Percentiles rank a stretch among this genome's conserved stretches.
Evolutionary conservation across 768 basidiomycete species (phyloP).

Genomic region (Trametes gibbosa): DNA sequence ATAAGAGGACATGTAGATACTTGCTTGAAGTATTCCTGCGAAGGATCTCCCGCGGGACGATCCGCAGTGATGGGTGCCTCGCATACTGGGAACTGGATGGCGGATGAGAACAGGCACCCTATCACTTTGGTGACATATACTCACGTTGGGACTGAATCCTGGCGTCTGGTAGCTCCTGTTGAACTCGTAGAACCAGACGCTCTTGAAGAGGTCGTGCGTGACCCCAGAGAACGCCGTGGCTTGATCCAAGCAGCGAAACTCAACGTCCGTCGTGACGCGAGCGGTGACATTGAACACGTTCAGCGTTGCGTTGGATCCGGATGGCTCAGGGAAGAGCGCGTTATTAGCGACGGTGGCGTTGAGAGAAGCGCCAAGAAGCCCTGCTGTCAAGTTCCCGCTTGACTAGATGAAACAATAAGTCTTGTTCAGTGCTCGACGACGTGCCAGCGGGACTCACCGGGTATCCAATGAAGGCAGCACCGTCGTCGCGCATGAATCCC

Average conservation of each 20-base stretch:
- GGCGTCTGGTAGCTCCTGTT: slow-evolving; percentile 41
- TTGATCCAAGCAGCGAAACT: slow-evolving; percentile 50
- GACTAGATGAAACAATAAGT: slow-evolving; percentile 10
- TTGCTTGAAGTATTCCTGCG: slow-evolving; percentile 45
- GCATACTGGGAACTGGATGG: slow-evolving; percentile 35
- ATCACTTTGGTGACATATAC: too few relatives aligned
- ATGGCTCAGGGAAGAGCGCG: slow-evolving; percentile 41
- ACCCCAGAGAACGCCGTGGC: slow-evolving; percentile 45
- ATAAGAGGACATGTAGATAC: neutral
- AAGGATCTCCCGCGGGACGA: slow-evolving; percentile 47
- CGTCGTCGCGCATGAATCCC: slow-evolving; percentile 52
- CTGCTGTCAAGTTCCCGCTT: slow-evolving; percentile 23
- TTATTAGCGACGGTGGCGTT: slow-evolving; percentile 20
- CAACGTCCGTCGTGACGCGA: slow-evolving; percentile 41
- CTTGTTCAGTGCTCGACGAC: neutral
- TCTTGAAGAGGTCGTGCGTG: slow-evolving; percentile 40
- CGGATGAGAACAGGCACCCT: too few relatives aligned
- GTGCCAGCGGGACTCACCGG: slow-evolving; percentile 22
- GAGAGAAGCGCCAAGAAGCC: slow-evolving; percentile 23
- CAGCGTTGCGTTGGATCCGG: slow-evolving; percentile 34
- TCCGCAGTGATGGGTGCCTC: slow-evolving; percentile 39
- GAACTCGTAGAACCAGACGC: slow-evolving; percentile 46
- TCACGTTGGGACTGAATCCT: slow-evolving; percentile 42
- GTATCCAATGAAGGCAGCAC: slow-evolving; percentile 43
- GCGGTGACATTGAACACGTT: slow-evolving; percentile 48